These are phyloP conservation scores for Periglandula ipomoeae DNA, from an alignment of 2,329 filamentous ascomycete species.

Conservation along the genomic window DNA sequence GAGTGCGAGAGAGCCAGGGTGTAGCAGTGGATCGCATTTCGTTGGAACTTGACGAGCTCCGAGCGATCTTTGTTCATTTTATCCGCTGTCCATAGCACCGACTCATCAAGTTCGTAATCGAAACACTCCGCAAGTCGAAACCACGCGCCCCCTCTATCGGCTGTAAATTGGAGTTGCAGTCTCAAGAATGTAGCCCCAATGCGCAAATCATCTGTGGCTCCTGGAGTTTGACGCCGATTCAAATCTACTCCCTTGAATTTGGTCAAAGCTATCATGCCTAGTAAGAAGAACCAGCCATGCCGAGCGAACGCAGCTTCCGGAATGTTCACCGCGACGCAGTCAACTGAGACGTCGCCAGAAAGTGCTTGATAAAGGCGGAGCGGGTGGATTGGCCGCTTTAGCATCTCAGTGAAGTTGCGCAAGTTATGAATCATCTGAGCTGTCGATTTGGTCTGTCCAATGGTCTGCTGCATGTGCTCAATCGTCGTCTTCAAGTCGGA, in stretches of 20 bases:
- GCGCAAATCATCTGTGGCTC: conserved; percentile 74
- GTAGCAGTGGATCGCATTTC: conserved; percentile 75
- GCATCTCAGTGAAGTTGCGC: conserved; percentile 68
- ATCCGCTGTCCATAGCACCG: conserved; percentile 79
- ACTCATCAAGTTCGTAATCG: conserved; percentile 80
- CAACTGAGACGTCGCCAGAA: conserved; percentile 65
- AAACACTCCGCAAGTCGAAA: conserved; percentile 80
- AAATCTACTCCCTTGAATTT: conserved; percentile 66
- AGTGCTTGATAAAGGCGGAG: conserved; percentile 72
- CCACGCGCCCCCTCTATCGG: conserved; percentile 83
- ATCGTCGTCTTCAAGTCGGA: conserved; percentile 85
- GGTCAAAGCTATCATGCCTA: conserved; percentile 79
- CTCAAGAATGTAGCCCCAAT: conserved; percentile 72
- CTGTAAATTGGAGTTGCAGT: conserved; percentile 73
- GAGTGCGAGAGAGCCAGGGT: conserved; percentile 50
- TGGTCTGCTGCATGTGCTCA: conserved; percentile 83
- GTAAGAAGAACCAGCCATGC: conserved; percentile 85
- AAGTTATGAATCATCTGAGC: conserved; percentile 81
- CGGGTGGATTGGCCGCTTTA: conserved; percentile 79
- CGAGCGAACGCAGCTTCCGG: conserved; percentile 64
- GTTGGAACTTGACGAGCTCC: conserved; percentile 67
- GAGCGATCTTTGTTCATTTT: conserved; percentile 78
- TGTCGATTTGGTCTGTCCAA: conserved; percentile 69
- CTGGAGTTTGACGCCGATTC: conserved; percentile 67
- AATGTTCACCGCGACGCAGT: conserved; percentile 59